These are phyloP conservation scores for Plasmodium coatneyi DNA, from an alignment of 169 alveolate species.

Conservation along the genomic window DNA sequence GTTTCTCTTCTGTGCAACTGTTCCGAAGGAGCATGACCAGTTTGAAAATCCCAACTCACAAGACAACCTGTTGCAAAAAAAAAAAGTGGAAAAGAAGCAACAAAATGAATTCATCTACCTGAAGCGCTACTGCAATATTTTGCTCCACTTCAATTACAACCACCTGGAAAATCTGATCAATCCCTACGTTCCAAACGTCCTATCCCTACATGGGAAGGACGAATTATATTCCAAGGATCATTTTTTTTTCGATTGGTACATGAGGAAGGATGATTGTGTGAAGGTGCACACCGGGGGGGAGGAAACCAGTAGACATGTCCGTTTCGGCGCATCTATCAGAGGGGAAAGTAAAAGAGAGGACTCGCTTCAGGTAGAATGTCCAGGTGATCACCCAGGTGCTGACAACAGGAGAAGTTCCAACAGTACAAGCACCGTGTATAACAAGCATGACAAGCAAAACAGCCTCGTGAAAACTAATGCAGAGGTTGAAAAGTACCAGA, in stretches of 20 bases:
- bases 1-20: not conserved
- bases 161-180: constrained; percentile 54
- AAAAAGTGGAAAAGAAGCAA: constrained; percentile 6
- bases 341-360: not conserved
- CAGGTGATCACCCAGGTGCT: not conserved
- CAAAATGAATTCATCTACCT: constrained; percentile 43
- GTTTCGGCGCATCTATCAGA: not conserved
- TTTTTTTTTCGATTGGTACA: not conserved
- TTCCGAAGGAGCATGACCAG: not conserved
- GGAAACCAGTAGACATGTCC: not conserved
- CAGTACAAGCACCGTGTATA: not conserved
- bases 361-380: not conserved
- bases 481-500: not conserved
- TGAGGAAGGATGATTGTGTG: not conserved
- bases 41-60: not conserved
- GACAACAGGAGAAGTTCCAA: not conserved
- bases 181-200: constrained; percentile 41
- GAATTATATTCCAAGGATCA: constrained; percentile 16
- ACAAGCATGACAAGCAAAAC: not conserved
- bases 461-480: not conserved
- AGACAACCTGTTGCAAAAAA: not conserved
- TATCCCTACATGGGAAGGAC: constrained; percentile 32
- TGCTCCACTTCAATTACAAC: constrained; percentile 33
- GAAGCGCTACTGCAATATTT: constrained; percentile 37
- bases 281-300: not conserved